These are phyloP conservation scores for Smallanthus sonchifolius DNA, from an alignment of 129 eudicot species.

Conservation along the genomic window DNA sequence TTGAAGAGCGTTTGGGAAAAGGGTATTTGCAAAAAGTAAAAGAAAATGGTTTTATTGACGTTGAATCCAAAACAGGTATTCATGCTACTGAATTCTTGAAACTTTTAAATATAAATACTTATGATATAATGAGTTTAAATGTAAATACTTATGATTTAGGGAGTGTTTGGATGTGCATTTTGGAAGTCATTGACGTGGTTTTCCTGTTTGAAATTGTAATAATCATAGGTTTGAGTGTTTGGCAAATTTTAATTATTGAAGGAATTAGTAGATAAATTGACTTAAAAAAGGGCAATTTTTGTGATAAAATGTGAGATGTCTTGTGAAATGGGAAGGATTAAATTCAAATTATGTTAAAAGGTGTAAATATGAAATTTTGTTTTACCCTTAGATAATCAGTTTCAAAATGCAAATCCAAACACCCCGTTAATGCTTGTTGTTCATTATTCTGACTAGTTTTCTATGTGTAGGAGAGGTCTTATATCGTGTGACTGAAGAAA, in stretches of 20 bases:
- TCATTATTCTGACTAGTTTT: neutral
- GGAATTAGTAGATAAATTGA: neutral
- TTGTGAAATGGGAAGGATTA: neutral
- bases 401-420: neutral
- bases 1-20: conserved; percentile 62
- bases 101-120: neutral
- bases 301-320: neutral
- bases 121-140: neutral
- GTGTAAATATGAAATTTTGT: neutral
- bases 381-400: neutral
- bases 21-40: conserved; percentile 50
- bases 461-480: conserved; percentile 42
- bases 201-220: neutral
- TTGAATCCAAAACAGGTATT: conserved; percentile 41
- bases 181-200: neutral
- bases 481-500: conserved; percentile 69
- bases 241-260: neutral
- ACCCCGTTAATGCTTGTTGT: neutral
- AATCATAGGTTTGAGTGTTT: neutral
- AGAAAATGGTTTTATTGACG: conserved; percentile 64
- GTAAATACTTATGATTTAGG: neutral
- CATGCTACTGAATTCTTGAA: neutral
- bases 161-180: neutral
- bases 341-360: neutral
- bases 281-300: neutral